Evolutionary conservation across 192 early-diverging fungal genomes (phyloP).

Genomic region (Diversispora eburnea): DNA sequence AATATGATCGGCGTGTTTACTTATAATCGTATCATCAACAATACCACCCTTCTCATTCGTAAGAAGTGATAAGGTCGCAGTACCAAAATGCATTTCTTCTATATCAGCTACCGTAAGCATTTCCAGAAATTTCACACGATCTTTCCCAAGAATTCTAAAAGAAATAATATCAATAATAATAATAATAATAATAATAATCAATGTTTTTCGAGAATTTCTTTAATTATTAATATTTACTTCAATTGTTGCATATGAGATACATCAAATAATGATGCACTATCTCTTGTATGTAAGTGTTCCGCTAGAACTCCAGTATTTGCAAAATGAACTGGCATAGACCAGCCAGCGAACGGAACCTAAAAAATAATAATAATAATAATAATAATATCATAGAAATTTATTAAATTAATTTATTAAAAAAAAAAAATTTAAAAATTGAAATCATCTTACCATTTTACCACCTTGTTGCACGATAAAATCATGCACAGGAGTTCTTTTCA

Average conservation of each 20-base stretch:
- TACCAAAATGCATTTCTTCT: conserved; percentile 70
- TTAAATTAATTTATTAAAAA: not conserved
- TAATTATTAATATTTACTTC: conserved; percentile 43
- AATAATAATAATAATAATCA: not conserved
- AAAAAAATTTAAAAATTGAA: not conserved
- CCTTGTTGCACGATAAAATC: conserved; percentile 50
- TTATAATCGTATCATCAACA: conserved; percentile 96
- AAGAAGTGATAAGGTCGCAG: conserved; percentile 85
- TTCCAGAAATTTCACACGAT: conserved; percentile 85
- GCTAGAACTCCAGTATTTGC: conserved; percentile 76
- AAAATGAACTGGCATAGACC: conserved; percentile 96
- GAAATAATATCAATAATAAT: not conserved
- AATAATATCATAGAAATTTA: not conserved
- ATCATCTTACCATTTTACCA: conserved; percentile 75
- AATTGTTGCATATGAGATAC: conserved; percentile 99
- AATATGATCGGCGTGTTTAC: conserved; percentile 74
- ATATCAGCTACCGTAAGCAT: conserved; percentile 85
- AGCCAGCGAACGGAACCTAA: conserved; percentile 86
- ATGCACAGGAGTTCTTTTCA: no score
- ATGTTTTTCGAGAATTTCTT: not conserved
- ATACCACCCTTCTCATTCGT: conserved; percentile 97
- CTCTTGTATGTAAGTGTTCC: conserved; percentile 86
- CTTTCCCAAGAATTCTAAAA: conserved; percentile 75
- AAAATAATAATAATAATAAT: not conserved
- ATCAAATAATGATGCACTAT: conserved; percentile 92